Conservation (phyloP, 345 rosid species). For the Orychophragmus violaceus region DNA sequence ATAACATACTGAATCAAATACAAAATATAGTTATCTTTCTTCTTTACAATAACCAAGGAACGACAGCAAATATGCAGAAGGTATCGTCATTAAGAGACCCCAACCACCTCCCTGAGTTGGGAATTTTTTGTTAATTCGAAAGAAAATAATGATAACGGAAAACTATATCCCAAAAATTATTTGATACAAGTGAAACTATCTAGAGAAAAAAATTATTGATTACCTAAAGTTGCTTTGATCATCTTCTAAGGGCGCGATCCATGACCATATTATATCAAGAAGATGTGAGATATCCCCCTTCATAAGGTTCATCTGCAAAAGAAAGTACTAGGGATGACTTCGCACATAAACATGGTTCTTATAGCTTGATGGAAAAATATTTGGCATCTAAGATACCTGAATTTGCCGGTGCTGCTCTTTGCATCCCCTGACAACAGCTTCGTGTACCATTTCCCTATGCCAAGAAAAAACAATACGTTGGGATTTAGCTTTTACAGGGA, state of each 20-base stretch:
- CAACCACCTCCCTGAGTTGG: neutral
- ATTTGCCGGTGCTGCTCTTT: conserved; percentile 97
- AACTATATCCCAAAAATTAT: neutral
- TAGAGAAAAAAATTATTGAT: neutral
- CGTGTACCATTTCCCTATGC: conserved; percentile 76
- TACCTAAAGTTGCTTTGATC: conserved; percentile 74
- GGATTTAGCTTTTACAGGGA: neutral
- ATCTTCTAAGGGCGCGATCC: conserved; percentile 95
- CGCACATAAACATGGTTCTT: neutral
- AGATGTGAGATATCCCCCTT: conserved; percentile 80
- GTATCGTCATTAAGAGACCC: conserved; percentile 1
- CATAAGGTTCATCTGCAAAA: conserved; percentile 89
- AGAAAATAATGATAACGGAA: neutral
- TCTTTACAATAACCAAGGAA: neutral
- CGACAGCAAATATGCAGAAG: neutral
- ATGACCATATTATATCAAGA: conserved; percentile 89
- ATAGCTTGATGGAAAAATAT: conserved; percentile 1
- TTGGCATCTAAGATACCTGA: conserved; percentile 45
- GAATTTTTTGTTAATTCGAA: neutral
- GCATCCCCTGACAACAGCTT: conserved; percentile 81
- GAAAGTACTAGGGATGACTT: conserved; percentile 19
- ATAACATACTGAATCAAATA: conserved; percentile 15
- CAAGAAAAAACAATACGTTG: conserved; percentile 18
- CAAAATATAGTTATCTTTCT: neutral
- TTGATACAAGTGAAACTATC: neutral